Percentiles rank a stretch among this genome's conserved stretches.
Conservation (phyloP, 1,139 yeast genomes). For the Candida albicans region DNA sequence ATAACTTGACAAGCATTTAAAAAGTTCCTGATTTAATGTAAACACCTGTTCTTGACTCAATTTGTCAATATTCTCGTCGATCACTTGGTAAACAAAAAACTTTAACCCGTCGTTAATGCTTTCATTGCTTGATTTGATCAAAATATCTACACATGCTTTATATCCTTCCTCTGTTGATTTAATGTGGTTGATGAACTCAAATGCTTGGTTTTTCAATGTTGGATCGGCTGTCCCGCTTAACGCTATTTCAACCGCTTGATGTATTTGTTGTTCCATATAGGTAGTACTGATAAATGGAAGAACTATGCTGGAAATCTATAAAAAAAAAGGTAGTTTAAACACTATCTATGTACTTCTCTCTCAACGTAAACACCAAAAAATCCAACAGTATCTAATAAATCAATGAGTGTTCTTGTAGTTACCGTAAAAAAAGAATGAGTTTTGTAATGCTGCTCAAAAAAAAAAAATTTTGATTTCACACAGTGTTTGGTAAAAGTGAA, state of each 20-base stretch:
- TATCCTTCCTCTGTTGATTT: slow-evolving; percentile 79
- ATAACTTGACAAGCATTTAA: slow-evolving; percentile 35
- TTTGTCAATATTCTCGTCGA: slow-evolving; percentile 59
- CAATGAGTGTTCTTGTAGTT: background rate
- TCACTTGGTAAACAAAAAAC: slow-evolving; percentile 81
- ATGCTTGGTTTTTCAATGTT: slow-evolving; percentile 75
- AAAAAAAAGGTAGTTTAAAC: background rate
- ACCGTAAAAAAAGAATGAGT: background rate
- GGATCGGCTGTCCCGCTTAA: slow-evolving; percentile 75
- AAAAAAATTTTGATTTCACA: slow-evolving; percentile 2
- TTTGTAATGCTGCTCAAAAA: slow-evolving; percentile 1
- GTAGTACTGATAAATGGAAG: background rate
- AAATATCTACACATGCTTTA: slow-evolving; percentile 68
- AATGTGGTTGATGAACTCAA: slow-evolving; percentile 72
- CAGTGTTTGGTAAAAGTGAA: too few relatives aligned
- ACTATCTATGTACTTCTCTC: too few relatives aligned
- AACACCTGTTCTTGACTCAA: slow-evolving; percentile 43
- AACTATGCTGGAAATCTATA: background rate
- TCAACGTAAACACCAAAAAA: too few relatives aligned
- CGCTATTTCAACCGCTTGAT: slow-evolving; percentile 91
- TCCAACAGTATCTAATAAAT: background rate
- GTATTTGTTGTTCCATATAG: slow-evolving; percentile 75
- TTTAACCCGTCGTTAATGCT: slow-evolving; percentile 53
- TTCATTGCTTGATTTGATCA: slow-evolving; percentile 30
- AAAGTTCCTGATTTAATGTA: slow-evolving; percentile 42